Base-by-base conservation (phyloP, 1,139 yeast species). In the Yamadazyma triangularis region DNA sequence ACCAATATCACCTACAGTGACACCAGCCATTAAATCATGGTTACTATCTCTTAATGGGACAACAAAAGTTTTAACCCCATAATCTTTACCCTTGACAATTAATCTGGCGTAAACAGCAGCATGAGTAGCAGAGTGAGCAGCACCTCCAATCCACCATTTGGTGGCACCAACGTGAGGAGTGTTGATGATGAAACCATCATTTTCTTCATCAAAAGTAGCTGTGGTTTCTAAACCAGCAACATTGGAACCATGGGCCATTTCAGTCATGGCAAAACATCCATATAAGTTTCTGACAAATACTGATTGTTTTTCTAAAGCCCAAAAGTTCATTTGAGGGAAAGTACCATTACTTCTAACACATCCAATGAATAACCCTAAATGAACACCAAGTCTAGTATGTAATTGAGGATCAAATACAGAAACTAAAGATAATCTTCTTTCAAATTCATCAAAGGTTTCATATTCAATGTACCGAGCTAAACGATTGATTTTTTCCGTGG, bases 101-200 rank as follows among this genome's bases (percentile, higher is more conserved):
- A 88, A 70, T 48, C 96, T 72, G 18, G 96, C 96, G 52, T 79
- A 88, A 27, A 77, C 83, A 15, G 82, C 74, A 21, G 87, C 67
- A 59, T 88, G 96, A 29, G 91, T 85, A 8, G 96, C 85, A 15
- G 95, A 79, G 53, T 86, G 95, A 4, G 96, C 96, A 30, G 96
- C 96, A 52, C 96, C 96, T 31, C 96, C 96, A 50, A 88, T 88
- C 96, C 96, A 88, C 96, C 96, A 88, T 60, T 88, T 88, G 37
- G 96, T 86, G 26, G 96, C 96, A 32, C 91, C 88, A 37, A 84
- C 60, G 53, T 86, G 86, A 6, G 96, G 96, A 16, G 96, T 88
- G 55, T 85, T 78, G 45, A 88, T 78, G 34, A 74, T 57, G 46
- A 88, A 85, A 37, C 77, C 75, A 48, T 85, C 87, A 23, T 72